Base-by-base conservation (phyloP, 2,329 filamentous ascomycete species). In the Alternaria sp. region DNA sequence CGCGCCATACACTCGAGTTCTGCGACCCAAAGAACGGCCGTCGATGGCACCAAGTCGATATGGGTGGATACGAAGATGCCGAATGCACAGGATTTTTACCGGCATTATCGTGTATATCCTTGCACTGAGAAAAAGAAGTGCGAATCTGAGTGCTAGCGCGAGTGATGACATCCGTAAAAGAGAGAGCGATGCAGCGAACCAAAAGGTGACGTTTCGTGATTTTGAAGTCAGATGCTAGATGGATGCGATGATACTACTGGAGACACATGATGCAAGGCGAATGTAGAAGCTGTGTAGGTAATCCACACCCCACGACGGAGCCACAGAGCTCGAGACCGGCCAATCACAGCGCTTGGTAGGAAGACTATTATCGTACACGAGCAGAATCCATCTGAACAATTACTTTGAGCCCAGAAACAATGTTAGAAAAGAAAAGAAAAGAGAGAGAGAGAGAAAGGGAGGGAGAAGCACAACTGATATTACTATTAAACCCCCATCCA, bases 141-240 rank as follows among this genome's bases (percentile, higher is more conserved):
- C 29, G 29, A 46, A 13, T 14, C 29, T 17, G 17, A 34, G 28
- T n/a, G 26, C 23, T 33, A 46, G 29, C 29, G 11, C 44, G 29
- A 23, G 29, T 21, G 29, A 46, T n/a, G 44, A 33, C 1, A 17
- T 17, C 17, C 34, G 44, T 24, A 29, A 46, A 23, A 46, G 44
- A 24, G 44, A 29, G 17, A 46, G 44, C 1, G 44, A 46, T 8
- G 44, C 34, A 14, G 23, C 44, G 3, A 28, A 46, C 23, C 44
- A 46, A 9, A 46, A 46, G 29, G 44, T 46, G 5, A 46, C 44
- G 17, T 46, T 46, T n/a, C 44, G 44, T 0, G 7, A 46, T 24
- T 46, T 46, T 24, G 29, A 46, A 33, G 44, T 46, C 29, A 46
- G 29, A 23, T 17, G 29, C 9, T 46, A 46, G 44, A 13, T 17